Conservation (phyloP, 2,329 filamentous ascomycete genomes). For the Botrytis cinerea region DNA sequence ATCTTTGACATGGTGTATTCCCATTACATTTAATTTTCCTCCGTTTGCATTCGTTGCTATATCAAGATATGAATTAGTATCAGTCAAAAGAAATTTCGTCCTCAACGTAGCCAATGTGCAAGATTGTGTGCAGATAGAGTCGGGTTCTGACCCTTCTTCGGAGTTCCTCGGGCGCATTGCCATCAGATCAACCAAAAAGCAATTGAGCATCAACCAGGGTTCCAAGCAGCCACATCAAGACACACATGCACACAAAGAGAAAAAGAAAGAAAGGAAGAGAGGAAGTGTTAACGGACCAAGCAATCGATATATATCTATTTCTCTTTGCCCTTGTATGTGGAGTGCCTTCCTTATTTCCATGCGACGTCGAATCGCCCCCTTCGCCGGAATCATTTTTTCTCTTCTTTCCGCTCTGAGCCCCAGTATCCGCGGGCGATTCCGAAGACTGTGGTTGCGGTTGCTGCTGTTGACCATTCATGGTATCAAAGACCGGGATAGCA, state of each 20-base stretch:
- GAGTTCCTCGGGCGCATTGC: not conserved
- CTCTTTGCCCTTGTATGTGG: slow-evolving; percentile 42
- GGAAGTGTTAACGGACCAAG: slow-evolving; percentile 36
- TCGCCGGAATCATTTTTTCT: slow-evolving; percentile 37
- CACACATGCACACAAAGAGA: not conserved
- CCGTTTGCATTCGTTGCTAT: slow-evolving; percentile 70
- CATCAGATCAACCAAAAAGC: not conserved
- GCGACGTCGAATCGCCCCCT: slow-evolving; percentile 24
- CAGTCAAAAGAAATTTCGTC: not conserved
- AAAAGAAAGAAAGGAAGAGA: not conserved
- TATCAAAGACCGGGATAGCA: slow-evolving; percentile 23
- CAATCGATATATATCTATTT: slow-evolving; percentile 44
- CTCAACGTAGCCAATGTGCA: not conserved
- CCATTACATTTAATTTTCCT: slow-evolving; percentile 76
- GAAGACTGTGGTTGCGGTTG: slow-evolving; percentile 30
- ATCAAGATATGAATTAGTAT: slow-evolving; percentile 3
- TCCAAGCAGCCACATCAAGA: not conserved
- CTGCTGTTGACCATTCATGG: slow-evolving; percentile 36
- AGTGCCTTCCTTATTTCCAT: slow-evolving; percentile 23
- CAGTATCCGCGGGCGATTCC: slow-evolving; percentile 39
- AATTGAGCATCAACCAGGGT: not conserved
- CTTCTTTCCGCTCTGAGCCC: slow-evolving; percentile 39
- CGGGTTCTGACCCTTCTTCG: not conserved
- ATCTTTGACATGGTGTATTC: slow-evolving; percentile 66
- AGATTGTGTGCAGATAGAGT: not conserved